Evolutionary conservation across 495 filamentous ascomycete species (phyloP).

Genomic region (Alectoria sarmentosa): DNA sequence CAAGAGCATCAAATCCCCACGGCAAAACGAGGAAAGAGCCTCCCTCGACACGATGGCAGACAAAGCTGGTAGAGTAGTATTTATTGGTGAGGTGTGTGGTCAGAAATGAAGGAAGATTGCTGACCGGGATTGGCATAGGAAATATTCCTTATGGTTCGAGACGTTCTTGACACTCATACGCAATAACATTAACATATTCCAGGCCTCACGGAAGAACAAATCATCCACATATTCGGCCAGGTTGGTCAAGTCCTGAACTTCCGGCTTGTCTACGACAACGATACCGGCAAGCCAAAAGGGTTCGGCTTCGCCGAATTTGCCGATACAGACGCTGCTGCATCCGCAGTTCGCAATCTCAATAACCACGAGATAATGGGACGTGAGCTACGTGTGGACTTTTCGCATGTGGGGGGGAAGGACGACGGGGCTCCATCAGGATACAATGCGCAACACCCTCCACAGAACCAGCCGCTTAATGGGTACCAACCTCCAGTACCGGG

Average conservation of each 20-base stretch:
- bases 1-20: neutral
- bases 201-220: conserved; percentile 93
- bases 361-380: conserved; percentile 94
- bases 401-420: conserved; percentile 78
- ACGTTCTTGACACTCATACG: neutral
- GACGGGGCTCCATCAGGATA: conserved; percentile 48
- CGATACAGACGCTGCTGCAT: conserved; percentile 84
- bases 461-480: conserved; percentile 23
- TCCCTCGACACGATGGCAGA: conserved; percentile 41
- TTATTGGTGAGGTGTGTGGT: conserved; percentile 72
- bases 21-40: neutral
- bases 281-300: conserved; percentile 90
- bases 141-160: conserved; percentile 27
- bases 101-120: conserved; percentile 29
- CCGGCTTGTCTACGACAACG: conserved; percentile 88
- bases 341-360: conserved; percentile 92
- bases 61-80: conserved; percentile 57
- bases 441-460: conserved; percentile 29
- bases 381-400: conserved; percentile 90
- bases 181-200: conserved; percentile 21
- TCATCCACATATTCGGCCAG: conserved; percentile 80
- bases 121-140: conserved; percentile 12
- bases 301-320: conserved; percentile 95
- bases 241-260: conserved; percentile 89
- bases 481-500: conserved; percentile 26